phyloP scores from a whole-genome alignment of 352 stramenopile species.

The Albugo laibachii region DNA sequence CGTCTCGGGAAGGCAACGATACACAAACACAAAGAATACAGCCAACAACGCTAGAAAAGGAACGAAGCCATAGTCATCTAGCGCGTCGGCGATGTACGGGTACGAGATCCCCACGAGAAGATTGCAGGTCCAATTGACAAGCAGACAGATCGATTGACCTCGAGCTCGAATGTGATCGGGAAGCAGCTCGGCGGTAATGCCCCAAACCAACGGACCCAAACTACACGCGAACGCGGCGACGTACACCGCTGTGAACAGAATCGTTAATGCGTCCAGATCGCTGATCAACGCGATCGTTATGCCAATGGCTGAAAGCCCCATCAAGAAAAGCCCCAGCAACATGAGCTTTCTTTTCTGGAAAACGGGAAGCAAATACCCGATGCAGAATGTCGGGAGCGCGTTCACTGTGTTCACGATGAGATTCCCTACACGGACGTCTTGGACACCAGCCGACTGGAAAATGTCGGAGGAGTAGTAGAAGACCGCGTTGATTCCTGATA shows the following conservation, averaged over 20 bases:
- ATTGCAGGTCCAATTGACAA: conserved; percentile 15
- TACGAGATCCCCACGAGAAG: conserved; percentile 27
- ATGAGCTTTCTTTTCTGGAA: conserved; percentile 32
- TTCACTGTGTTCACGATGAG: conserved; percentile 35
- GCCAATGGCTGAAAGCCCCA: conserved; percentile 23
- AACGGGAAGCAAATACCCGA: conserved; percentile 13
- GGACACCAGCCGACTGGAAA: conserved; percentile 33
- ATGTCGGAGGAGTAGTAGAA: conserved; percentile 51
- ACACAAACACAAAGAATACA: conserved; percentile 24
- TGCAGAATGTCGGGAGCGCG: conserved; percentile 22
- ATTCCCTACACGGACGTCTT: conserved; percentile 28
- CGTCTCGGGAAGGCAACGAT: conserved; percentile 28
- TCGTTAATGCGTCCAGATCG: conserved; percentile 11
- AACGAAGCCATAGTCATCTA: conserved; percentile 20
- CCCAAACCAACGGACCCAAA: conserved; percentile 4
- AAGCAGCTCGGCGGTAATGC: conserved; percentile 5
- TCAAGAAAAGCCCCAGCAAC: conserved; percentile 19
- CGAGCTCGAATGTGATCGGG: conserved; percentile 6
- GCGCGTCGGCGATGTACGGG: conserved; percentile 17
- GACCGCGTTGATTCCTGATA: conserved; percentile 45
- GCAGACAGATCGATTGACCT: conserved; percentile 1
- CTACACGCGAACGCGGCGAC: conserved; percentile 3
- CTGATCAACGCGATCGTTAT: conserved; percentile 19
- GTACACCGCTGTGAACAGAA: conserved; percentile 5
- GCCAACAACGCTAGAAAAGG: conserved; percentile 25